Conservation (phyloP, 345 rosid species). For the Citrus glauca region DNA sequence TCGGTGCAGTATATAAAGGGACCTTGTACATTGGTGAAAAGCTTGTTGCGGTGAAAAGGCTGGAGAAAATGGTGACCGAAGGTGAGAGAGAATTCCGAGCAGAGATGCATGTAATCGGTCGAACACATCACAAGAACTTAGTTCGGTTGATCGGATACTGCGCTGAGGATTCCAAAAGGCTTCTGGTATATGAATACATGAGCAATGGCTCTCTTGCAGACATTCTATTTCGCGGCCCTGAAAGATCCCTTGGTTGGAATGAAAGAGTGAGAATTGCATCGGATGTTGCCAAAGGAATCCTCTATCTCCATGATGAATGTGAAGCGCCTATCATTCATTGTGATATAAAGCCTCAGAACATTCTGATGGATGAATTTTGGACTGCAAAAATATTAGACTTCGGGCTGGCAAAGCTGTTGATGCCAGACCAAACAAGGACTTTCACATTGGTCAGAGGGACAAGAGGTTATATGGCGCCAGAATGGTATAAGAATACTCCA, state of each 20-base stretch:
- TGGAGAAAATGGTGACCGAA: conserved; percentile 7
- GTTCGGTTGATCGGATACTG: too few relatives aligned
- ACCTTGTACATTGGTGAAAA: not conserved
- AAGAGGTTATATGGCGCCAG: not conserved
- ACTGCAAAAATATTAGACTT: conserved; percentile 5
- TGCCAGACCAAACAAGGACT: conserved; percentile 9
- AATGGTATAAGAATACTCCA: conserved; percentile 11
- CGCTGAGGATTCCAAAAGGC: too few relatives aligned
- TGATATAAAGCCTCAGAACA: conserved; percentile 13
- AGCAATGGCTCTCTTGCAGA: too few relatives aligned
- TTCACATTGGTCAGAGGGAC: not conserved
- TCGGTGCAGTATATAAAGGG: conserved; percentile 6
- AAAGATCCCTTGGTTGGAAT: not conserved
- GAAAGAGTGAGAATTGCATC: conserved; percentile 8
- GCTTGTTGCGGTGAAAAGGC: conserved; percentile 4
- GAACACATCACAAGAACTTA: too few relatives aligned
- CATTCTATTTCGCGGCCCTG: too few relatives aligned
- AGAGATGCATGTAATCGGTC: too few relatives aligned
- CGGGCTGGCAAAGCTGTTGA: conserved; percentile 1
- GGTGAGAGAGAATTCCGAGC: not conserved
- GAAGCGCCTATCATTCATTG: conserved; percentile 8
- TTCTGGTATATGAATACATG: too few relatives aligned
- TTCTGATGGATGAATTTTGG: conserved; percentile 7
- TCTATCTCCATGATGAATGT: conserved; percentile 8
- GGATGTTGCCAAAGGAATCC: conserved; percentile 5